Evolutionary conservation across 176 grass and related monocot genomes (phyloP), one percentile per base, ranked within the genome.

Genomic region (Phyllostachys edulis): DNA sequence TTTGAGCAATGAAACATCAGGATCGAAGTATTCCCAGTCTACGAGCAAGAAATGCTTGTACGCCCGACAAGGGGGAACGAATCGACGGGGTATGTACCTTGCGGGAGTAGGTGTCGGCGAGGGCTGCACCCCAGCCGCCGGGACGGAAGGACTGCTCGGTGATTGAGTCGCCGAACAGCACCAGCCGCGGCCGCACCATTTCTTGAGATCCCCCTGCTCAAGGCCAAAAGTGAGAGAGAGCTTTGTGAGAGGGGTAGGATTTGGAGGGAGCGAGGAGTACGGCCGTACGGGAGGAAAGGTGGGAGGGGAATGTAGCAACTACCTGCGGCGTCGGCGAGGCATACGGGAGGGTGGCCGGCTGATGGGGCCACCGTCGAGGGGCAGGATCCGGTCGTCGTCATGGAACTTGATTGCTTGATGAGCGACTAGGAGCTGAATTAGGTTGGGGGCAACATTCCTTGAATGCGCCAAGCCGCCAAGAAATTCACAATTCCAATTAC

Each of bases 161-260:
- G 64, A 94, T 94, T 54, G 93, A 94, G 79, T 92, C 93, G 5
- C 93, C 90, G 55, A 94, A 92, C 52, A 94, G 80, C 68, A 92
- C 85, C 59, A 94, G 27, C 34, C 47, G 85, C 2, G 90, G 88
- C 63, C 90, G 85, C 8, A 77, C 18, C 77, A 75, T 57, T 41
- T 41, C 79, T 23, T 36, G 26, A 12, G 69, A 75, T 42, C 36
- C 80, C 20, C 34, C 80, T 88, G 17, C 61, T 4, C 70, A 1
- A 12, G 5, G 26, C 5, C 21, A 5, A 41, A 29, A 52, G 20
- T 0, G 2, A 4, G 49, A 16, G 45, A 13, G 26, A 61, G 68
- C 18, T 0, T 24, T 7, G 39, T 44, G 36, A 75, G 71, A 37
- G 29, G 72, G 71, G 1, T 0, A 6, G 49, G 17, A 20, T 8